Evolutionary conservation across 495 filamentous ascomycete species (phyloP).

Genomic region (Trichocladium antarcticum): DNA sequence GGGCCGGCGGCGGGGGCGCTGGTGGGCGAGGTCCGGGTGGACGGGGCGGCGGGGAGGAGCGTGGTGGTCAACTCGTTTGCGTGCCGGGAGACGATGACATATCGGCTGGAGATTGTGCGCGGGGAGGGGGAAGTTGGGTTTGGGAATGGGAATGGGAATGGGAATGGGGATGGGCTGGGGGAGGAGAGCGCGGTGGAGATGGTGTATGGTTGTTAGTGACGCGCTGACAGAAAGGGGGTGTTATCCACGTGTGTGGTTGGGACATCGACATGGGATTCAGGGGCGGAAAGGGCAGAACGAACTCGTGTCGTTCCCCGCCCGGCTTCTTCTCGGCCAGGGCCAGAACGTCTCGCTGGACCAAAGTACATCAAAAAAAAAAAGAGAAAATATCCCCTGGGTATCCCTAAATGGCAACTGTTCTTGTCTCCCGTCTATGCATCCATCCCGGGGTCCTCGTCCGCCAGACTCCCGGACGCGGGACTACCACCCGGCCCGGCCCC

Average conservation of each 20-base stretch:
- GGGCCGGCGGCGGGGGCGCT: slow-evolving; percentile 22
- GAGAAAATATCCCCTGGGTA: slow-evolving; percentile 5
- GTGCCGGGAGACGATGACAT: slow-evolving; percentile 22
- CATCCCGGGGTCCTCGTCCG: not conserved
- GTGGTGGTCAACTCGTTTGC: slow-evolving; percentile 25
- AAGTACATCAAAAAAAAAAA: not conserved
- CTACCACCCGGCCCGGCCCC: not conserved
- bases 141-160: slow-evolving; percentile 1
- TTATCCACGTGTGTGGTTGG: not conserved
- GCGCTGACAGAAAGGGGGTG: not conserved
- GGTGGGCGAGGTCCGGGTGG: slow-evolving; percentile 22
- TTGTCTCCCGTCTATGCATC: not conserved
- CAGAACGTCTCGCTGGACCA: not conserved
- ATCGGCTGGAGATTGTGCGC: slow-evolving; percentile 16
- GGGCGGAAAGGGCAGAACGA: not conserved
- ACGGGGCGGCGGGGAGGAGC: not conserved
- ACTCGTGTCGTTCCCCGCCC: no score
- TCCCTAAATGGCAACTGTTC: not conserved
- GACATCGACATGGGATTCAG: not conserved
- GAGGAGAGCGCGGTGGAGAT: not conserved
- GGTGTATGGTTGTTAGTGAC: not conserved
- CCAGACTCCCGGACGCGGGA: not conserved
- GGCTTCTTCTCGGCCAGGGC: no score
- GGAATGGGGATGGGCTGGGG: not conserved
- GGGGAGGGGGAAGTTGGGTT: slow-evolving; percentile 19